phyloP scores from a whole-genome alignment of 441 rosid species.

The Sinapis alba region DNA sequence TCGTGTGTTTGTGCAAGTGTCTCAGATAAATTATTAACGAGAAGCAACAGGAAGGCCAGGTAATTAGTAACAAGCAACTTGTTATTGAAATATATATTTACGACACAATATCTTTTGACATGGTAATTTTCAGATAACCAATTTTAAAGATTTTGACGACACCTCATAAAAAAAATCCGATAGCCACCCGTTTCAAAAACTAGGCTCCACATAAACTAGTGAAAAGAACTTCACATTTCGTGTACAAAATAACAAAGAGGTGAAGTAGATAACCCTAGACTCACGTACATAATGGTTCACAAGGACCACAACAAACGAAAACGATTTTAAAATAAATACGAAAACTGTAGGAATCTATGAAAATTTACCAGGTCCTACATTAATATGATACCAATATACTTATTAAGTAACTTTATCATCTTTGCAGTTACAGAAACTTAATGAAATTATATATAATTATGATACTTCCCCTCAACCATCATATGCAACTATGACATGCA shows the following conservation, averaged over 20 bases:
- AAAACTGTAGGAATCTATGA: no score
- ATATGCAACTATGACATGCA: no score
- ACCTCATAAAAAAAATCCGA: not conserved
- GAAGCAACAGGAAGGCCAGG: conserved; percentile 14
- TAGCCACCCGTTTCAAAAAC: not conserved
- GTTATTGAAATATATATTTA: not conserved
- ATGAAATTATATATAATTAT: no score
- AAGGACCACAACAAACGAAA: not conserved
- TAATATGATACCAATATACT: not conserved
- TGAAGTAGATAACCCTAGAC: no score
- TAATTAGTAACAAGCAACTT: no score
- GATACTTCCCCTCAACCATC: no score
- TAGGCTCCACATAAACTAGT: not conserved
- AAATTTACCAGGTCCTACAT: not conserved
- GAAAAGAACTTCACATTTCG: not conserved
- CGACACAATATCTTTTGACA: not conserved
- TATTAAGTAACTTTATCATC: no score
- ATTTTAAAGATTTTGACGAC: not conserved
- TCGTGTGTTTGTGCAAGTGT: not conserved
- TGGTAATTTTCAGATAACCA: not conserved
- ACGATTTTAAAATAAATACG: no score
- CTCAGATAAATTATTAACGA: conserved; percentile 10
- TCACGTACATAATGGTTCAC: not conserved
- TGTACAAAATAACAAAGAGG: not conserved
- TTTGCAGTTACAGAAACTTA: no score